A percentile compares a stretch with the other conserved stretches of the same genome.
phyloP scores from a whole-genome alignment of 2,329 filamentous ascomycete species.

The Cladosporium velox region DNA sequence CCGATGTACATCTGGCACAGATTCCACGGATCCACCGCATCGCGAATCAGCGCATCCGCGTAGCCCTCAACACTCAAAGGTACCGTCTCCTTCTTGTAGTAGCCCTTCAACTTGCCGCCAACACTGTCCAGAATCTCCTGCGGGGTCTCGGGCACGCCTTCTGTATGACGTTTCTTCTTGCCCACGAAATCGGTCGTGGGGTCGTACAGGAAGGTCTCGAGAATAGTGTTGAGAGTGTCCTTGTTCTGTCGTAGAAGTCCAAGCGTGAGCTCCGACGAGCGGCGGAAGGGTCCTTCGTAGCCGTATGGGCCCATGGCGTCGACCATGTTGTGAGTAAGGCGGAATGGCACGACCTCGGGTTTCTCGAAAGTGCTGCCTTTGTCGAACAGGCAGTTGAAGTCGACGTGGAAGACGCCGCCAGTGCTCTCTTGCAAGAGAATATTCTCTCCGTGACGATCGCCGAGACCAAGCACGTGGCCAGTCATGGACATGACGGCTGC shows the following conservation, averaged over 20 bases:
- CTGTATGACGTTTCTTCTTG: slow-evolving; percentile 60
- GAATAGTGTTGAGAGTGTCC: slow-evolving; percentile 94
- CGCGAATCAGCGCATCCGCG: slow-evolving; percentile 89
- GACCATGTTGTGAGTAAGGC: slow-evolving; percentile 97
- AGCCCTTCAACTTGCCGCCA: slow-evolving; percentile 78
- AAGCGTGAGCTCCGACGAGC: slow-evolving; percentile 86
- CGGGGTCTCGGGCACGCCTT: slow-evolving; percentile 65
- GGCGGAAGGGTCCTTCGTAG: slow-evolving; percentile 87
- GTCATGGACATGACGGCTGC: slow-evolving; percentile 99
- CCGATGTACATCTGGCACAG: slow-evolving; percentile 96
- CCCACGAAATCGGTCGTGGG: slow-evolving; percentile 91
- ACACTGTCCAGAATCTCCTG: slow-evolving; percentile 88
- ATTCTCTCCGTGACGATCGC: slow-evolving; percentile 96
- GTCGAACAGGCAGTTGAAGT: slow-evolving; percentile 99
- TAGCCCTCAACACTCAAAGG: slow-evolving; percentile 94
- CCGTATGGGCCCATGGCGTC: slow-evolving; percentile 95
- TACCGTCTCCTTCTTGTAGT: slow-evolving; percentile 84
- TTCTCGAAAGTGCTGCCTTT: slow-evolving; percentile 95
- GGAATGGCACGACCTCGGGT: slow-evolving; percentile 92
- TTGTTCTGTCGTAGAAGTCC: slow-evolving; percentile 83
- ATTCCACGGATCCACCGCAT: slow-evolving; percentile 78
- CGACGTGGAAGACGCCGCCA: slow-evolving; percentile 93
- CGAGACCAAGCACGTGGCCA: slow-evolving; percentile 87
- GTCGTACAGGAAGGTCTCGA: slow-evolving; percentile 96
- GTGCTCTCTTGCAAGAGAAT: slow-evolving; percentile 92